These are phyloP conservation scores for Phytopythium ostracodes DNA, from an alignment of 352 stramenopile species.

Conservation along the genomic window DNA sequence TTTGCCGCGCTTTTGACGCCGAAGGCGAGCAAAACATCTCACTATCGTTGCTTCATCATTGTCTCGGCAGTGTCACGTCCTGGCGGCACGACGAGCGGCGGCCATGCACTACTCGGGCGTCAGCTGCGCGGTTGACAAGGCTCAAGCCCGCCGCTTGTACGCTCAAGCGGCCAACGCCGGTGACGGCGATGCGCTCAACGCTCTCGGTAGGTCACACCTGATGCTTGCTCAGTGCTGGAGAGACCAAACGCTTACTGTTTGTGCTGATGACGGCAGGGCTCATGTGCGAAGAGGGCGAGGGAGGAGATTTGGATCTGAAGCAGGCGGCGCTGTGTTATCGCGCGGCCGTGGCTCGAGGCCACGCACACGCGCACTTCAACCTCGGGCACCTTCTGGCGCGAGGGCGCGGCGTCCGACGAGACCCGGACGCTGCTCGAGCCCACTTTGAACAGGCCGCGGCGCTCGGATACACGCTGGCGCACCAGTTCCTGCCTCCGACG, in stretches of 20 bases:
- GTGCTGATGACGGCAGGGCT: conserved; percentile 22
- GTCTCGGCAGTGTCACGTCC: background rate
- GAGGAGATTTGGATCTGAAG: conserved; percentile 60
- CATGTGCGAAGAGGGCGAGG: conserved; percentile 79
- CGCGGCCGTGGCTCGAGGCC: conserved; percentile 34
- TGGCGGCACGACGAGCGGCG: conserved; percentile 50
- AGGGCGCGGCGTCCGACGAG: conserved; percentile 60
- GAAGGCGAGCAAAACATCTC: background rate
- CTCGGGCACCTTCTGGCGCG: conserved; percentile 57
- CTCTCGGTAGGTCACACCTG: conserved; percentile 33
- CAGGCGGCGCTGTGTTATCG: conserved; percentile 55
- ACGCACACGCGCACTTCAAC: conserved; percentile 74
- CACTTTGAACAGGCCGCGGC: conserved; percentile 56
- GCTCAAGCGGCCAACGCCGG: conserved; percentile 40
- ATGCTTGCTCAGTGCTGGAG: background rate
- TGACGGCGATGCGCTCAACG: conserved; percentile 64
- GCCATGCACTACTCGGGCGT: conserved; percentile 62
- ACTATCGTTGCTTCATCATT: background rate
- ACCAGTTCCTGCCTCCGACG: conserved; percentile 35
- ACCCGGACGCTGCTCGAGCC: conserved; percentile 45
- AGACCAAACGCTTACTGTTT: conserved; percentile 1
- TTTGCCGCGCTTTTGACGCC: background rate
- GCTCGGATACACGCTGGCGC: conserved; percentile 55
- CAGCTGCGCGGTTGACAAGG: conserved; percentile 42
- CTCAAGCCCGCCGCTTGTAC: conserved; percentile 51